Percentiles rank a stretch among this genome's conserved stretches.
Evolutionary conservation across 257 asterid species (phyloP).

Genomic region (Cordia subcordata): DNA sequence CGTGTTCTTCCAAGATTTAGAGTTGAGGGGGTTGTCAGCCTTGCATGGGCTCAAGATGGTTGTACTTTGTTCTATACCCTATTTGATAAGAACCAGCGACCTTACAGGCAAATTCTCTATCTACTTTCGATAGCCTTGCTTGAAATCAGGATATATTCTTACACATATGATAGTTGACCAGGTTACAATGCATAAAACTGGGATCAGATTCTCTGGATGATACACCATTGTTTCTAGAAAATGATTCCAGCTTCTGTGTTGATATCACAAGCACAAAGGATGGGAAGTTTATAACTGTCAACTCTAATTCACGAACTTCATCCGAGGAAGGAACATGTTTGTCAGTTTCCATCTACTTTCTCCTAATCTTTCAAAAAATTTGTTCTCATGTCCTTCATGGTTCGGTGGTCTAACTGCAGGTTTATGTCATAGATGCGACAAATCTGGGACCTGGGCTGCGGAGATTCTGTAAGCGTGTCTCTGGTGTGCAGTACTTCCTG

Average conservation of each 20-base stretch:
- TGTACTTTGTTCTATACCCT: slow-evolving; percentile 68
- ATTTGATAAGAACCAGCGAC: slow-evolving; percentile 78
- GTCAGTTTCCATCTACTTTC: slow-evolving; percentile 17
- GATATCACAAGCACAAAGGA: slow-evolving; percentile 92
- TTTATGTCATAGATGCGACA: slow-evolving; percentile 57
- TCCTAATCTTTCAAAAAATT: slow-evolving; percentile 5
- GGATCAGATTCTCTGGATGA: slow-evolving; percentile 49
- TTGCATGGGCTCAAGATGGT: slow-evolving; percentile 89
- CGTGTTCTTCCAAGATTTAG: slow-evolving; percentile 35
- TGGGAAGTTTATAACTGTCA: slow-evolving; percentile 87
- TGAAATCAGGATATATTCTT: slow-evolving; percentile 16
- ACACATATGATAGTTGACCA: slow-evolving; percentile 29
- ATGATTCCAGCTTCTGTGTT: slow-evolving; percentile 77
- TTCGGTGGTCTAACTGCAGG: slow-evolving; percentile 49
- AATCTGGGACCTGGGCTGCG: slow-evolving; percentile 43
- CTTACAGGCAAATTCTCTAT: slow-evolving; percentile 62
- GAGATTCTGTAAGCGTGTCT: slow-evolving; percentile 69
- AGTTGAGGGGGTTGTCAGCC: slow-evolving; percentile 72
- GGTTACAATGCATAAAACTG: slow-evolving; percentile 60
- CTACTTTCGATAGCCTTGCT: slow-evolving; percentile 13
- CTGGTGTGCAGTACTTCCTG: slow-evolving; percentile 83
- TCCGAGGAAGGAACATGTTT: slow-evolving; percentile 87
- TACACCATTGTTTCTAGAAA: slow-evolving; percentile 53
- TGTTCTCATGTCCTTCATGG: slow-evolving; percentile 14
- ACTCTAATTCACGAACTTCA: slow-evolving; percentile 96